Evolutionary conservation across 768 basidiomycete species (phyloP), one percentile per base, ranked within the genome.

Genomic region (Sarcodon sp.): DNA sequence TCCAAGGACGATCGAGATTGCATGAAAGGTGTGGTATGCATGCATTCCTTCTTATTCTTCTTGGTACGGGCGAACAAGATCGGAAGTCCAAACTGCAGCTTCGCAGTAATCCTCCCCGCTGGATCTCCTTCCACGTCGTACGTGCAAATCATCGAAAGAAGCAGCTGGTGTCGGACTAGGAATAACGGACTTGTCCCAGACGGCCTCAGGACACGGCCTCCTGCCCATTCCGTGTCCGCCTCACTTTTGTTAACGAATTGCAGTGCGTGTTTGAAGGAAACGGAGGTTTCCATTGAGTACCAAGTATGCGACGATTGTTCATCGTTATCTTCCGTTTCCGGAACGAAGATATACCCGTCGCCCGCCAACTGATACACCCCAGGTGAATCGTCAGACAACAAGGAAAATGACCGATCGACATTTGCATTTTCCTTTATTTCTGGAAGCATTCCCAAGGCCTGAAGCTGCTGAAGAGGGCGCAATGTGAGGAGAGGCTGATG

Each of bases 111-210:
- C n/a, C 52, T 48, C 33, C 53, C 45, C 8, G 44, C 48, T 15
- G 35, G 36, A 6, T 53, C 59, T 10, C 65, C 64, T 27, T 65
- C 68, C 5, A 70, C 34, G 46, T 72, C 70, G 57, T 84, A 87
- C 15, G 72, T 65, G 61, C 72, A 79, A 38, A 64, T 69, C 51
- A 87, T 53, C n/a, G 68, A 66, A 35, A 86, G 61, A 31, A 63
- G 61, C 47, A 79, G 54, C 43, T 74, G 64, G 59, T 87, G 85
- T 6, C 57, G 52, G 13, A 84, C 74, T 18, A 55, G 68, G 55
- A 77, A 72, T 38, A 85, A 70, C 4, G 86, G 83, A 18, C 75
- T 71, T 13, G 61, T 54, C 21, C 68, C 62, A 7, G 73, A 70
- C 1, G 77, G 68, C 6, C 76, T 69, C 15, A 80, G 56, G 21